Base-by-base conservation (phyloP, 1,284 basidiomycete genomes). In the Amylostereum chailletii region DNA sequence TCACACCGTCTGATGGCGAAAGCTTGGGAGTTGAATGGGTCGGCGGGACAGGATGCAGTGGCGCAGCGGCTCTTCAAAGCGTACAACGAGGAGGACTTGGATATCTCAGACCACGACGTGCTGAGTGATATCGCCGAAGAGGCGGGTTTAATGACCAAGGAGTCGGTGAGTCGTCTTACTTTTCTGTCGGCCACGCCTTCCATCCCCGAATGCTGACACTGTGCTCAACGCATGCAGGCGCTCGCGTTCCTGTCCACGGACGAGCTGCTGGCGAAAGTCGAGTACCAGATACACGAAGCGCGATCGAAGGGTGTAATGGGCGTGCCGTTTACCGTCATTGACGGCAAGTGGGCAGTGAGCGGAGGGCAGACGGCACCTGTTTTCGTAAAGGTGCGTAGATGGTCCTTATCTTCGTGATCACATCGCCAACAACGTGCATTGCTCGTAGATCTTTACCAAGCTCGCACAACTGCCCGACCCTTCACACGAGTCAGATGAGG, bases 301-400 rank as follows among this genome's bases (percentile, higher is more conserved):
- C 77, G 79, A 53, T 71, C 71, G 34, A 80, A 80, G 51, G 87
- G 87, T 26, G 79, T 92, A 47, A 85, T 77, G 0, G 88, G 89
- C 34, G 86, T 91, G 4, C 89, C 90, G 2, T 80, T 89, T 67
- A 80, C 81, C 43, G 79, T 90, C 60, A 83, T 92, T 55, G 83
- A 90, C 59, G 78, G 80, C 19, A 81, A 81, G 58, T 90, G 86
- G 84, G 85, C 83, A 6, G 70, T 90, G 43, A 83, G 79, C 44
- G 87, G 87, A 4, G 82, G 81, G 3, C 87, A 90, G 62, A 71
- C 79, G 4, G 75, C 77, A 37, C 84, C 88, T 36, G 81, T 84
- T 10, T 90, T 80, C 57, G 66, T 83, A 41, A 79, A 87, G 75
- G 86, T 84, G 55, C 57, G 74, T 58, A n/a, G 3, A 10, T 34